These are phyloP conservation scores for Leccinum arenicola DNA, from an alignment of 768 basidiomycete genomes.

Conservation along the genomic window DNA sequence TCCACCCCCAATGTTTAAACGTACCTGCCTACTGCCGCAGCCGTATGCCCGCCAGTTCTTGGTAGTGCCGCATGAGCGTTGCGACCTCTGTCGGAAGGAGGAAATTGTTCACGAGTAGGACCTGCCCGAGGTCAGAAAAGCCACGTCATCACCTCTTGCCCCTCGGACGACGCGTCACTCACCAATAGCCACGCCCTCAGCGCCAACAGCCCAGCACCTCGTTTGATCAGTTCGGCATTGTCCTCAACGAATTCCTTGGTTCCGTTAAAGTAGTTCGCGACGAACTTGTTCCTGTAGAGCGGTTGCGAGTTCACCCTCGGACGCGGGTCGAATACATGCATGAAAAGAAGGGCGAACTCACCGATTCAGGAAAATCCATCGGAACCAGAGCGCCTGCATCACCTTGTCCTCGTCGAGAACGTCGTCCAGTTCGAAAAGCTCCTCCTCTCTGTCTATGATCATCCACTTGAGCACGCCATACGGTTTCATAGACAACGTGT, in stretches of 20 bases:
- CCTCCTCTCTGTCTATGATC: conserved; percentile 70
- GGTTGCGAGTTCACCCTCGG: background rate
- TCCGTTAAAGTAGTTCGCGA: conserved; percentile 53
- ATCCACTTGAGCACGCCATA: conserved; percentile 71
- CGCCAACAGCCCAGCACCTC: conserved; percentile 66
- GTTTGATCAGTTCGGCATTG: conserved; percentile 65
- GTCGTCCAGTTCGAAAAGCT: conserved; percentile 70
- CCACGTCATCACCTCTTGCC: background rate
- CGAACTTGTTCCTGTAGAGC: conserved; percentile 46
- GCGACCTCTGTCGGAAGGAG: conserved; percentile 50
- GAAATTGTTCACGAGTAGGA: conserved; percentile 53
- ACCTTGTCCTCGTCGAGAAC: conserved; percentile 75
- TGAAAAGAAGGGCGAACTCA: conserved; percentile 22
- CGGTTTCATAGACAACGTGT: conserved; percentile 52
- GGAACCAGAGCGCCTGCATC: conserved; percentile 72
- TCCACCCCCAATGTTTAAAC: background rate
- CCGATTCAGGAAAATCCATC: conserved; percentile 71
- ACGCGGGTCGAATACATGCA: background rate
- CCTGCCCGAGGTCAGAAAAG: conserved; percentile 33
- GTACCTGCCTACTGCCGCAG: conserved; percentile 28
- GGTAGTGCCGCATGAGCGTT: conserved; percentile 51
- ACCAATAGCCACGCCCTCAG: conserved; percentile 63
- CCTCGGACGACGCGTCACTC: conserved; percentile 15
- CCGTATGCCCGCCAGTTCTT: conserved; percentile 45
- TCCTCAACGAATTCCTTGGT: conserved; percentile 52